Evolutionary conservation across 352 stramenopile genomes (phyloP).

Genomic region (Globisporangium mamillatum): DNA sequence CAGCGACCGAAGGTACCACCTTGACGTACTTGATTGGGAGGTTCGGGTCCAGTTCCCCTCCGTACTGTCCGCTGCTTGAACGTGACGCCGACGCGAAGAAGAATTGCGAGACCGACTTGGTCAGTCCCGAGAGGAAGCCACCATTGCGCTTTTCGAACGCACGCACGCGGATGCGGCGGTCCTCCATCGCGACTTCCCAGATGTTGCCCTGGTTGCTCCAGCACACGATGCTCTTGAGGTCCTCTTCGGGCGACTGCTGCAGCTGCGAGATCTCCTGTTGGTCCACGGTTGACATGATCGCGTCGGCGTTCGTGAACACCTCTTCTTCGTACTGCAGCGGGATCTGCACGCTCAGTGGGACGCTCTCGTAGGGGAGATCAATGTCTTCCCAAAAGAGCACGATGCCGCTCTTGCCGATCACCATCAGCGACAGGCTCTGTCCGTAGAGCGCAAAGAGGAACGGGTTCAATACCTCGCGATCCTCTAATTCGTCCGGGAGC

Average conservation of each 20-base stretch:
- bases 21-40: slow-evolving; percentile 55
- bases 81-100: slow-evolving; percentile 57
- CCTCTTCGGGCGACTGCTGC: slow-evolving; percentile 22
- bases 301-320: slow-evolving; percentile 46
- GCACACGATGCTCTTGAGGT: slow-evolving; percentile 61
- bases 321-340: slow-evolving; percentile 49
- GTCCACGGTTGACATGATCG: slow-evolving; percentile 20
- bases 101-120: slow-evolving; percentile 75
- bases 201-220: slow-evolving; percentile 79
- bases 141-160: slow-evolving; percentile 65
- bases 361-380: slow-evolving; percentile 70
- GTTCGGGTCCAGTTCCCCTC: slow-evolving; percentile 40
- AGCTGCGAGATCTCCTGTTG: slow-evolving; percentile 12
- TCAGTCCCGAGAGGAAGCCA: slow-evolving; percentile 66
- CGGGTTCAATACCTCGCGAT: slow-evolving; percentile 46
- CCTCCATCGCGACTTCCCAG: slow-evolving; percentile 78
- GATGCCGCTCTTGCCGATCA: slow-evolving; percentile 54
- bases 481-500: slow-evolving; percentile 53
- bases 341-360: slow-evolving; percentile 78
- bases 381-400: slow-evolving; percentile 85
- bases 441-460: slow-evolving; percentile 68
- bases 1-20: slow-evolving; percentile 32
- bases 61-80: slow-evolving; percentile 18
- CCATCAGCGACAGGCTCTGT: slow-evolving; percentile 67
- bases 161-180: slow-evolving; percentile 73